These are phyloP conservation scores for Salinomyces thailandicus DNA, from an alignment of 2,329 filamentous ascomycete genomes.

Conservation along the genomic window DNA sequence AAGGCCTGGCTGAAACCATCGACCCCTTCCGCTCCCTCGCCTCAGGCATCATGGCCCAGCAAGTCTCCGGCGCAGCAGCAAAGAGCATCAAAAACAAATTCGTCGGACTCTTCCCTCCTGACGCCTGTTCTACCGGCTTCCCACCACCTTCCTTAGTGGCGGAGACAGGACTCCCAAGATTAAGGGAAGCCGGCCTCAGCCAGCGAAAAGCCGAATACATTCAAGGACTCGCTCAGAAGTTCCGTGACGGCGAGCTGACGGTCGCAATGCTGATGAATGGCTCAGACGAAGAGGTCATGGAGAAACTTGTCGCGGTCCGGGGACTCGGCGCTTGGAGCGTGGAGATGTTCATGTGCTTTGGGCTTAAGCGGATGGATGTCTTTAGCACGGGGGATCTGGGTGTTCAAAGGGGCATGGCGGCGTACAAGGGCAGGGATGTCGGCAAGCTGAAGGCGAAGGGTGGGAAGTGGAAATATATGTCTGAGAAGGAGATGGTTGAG, in stretches of 20 bases:
- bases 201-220: slow-evolving; percentile 96
- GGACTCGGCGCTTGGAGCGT: slow-evolving; percentile 86
- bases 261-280: slow-evolving; percentile 66
- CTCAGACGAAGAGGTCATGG: slow-evolving; percentile 74
- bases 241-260: slow-evolving; percentile 61
- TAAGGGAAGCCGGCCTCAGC: slow-evolving; percentile 80
- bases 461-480: slow-evolving; percentile 98
- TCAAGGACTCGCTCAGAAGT: slow-evolving; percentile 72
- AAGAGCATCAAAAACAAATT: slow-evolving; percentile 83
- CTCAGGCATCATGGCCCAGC: slow-evolving; percentile 88
- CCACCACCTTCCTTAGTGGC: slow-evolving; percentile 68
- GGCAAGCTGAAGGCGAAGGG: slow-evolving; percentile 68
- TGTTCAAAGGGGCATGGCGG: slow-evolving; percentile 89
- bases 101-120: slow-evolving; percentile 53
- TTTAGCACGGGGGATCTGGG: slow-evolving; percentile 88
- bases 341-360: slow-evolving; percentile 97
- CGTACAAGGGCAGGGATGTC: slow-evolving; percentile 72
- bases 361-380: slow-evolving; percentile 87
- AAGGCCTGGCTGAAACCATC: slow-evolving; percentile 70
- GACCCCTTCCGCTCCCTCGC: slow-evolving; percentile 79
- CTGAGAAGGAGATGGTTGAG: slow-evolving; percentile 81
- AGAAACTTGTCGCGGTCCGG: slow-evolving; percentile 71
- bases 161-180: slow-evolving; percentile 48
- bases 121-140: slow-evolving; percentile 40
- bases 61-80: slow-evolving; percentile 88